Conservation (phyloP, 345 rosid genomes). For the Pugionium cornutum region DNA sequence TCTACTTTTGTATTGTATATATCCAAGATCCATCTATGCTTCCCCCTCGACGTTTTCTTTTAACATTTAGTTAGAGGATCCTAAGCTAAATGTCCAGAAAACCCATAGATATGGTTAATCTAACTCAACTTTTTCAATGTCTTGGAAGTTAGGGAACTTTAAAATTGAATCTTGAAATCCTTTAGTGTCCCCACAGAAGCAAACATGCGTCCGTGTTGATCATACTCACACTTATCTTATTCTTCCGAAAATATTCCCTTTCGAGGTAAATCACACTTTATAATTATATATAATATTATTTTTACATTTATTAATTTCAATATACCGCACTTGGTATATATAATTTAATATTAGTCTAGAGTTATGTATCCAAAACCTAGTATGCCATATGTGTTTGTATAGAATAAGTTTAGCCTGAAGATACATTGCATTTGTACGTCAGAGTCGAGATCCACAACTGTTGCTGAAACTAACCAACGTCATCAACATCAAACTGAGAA, state of each 20-base stretch:
- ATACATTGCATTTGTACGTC: not conserved
- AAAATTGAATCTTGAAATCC: slow-evolving; percentile 15
- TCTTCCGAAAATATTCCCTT: slow-evolving; percentile 28
- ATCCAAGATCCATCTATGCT: not conserved
- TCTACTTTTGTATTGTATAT: not conserved
- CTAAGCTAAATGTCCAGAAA: slow-evolving; percentile 25
- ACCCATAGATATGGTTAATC: slow-evolving; percentile 32
- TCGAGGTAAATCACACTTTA: slow-evolving; percentile 33
- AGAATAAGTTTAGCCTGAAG: not conserved
- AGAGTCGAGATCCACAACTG: slow-evolving; percentile 6
- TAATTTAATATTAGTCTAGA: not conserved
- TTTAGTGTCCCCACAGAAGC: slow-evolving; percentile 31
- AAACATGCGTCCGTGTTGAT: slow-evolving; percentile 39
- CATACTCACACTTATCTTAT: slow-evolving; percentile 28
- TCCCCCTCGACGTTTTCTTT: not conserved
- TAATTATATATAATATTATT: not conserved
- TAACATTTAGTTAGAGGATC: slow-evolving; percentile 26
- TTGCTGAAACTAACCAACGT: not conserved
- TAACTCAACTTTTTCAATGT: slow-evolving; percentile 28
- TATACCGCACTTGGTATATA: not conserved
- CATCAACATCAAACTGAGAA: not conserved
- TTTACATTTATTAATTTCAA: not conserved
- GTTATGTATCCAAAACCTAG: not conserved
- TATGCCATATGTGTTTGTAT: not conserved
- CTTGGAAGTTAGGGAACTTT: slow-evolving; percentile 30